Conservation (phyloP, 2,329 filamentous ascomycete species). For the Colletotrichum neosansevieriae region DNA sequence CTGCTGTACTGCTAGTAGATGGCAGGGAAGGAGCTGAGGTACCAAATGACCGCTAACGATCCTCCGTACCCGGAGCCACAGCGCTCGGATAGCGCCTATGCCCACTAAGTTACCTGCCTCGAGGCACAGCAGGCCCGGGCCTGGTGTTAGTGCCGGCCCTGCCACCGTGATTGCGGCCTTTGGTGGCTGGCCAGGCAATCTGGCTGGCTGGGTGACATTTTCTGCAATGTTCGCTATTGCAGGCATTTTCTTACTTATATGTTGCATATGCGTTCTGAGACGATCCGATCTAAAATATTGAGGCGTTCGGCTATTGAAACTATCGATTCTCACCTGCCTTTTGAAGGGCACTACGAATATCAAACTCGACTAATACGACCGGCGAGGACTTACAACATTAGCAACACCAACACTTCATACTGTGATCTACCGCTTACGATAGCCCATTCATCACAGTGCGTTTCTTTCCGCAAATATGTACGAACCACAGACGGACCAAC, state of each 20-base stretch:
- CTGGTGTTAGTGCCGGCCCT: conserved; percentile 32
- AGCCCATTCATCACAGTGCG: background rate
- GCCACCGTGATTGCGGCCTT: conserved; percentile 17
- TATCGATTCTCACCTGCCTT: conserved; percentile 14
- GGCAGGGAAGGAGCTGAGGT: conserved; percentile 11
- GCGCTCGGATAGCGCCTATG: conserved; percentile 23
- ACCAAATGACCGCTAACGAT: conserved; percentile 9
- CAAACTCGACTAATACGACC: background rate
- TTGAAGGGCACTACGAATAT: conserved; percentile 7
- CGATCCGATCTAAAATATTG: conserved; percentile 1
- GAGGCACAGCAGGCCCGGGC: background rate
- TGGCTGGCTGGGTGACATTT: conserved; percentile 16
- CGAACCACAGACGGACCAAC: conserved; percentile 24
- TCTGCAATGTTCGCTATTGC: background rate
- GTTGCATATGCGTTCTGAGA: background rate
- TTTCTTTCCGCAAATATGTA: conserved; percentile 9
- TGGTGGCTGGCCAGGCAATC: conserved; percentile 28
- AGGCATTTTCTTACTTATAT: conserved; percentile 23
- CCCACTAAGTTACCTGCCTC: background rate
- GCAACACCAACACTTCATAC: background rate
- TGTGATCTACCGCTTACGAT: background rate
- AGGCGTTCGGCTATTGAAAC: conserved; percentile 20
- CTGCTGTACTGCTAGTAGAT: conserved; percentile 37
- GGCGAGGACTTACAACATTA: conserved; percentile 17
- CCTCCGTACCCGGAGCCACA: conserved; percentile 23